These are phyloP conservation scores for Apiospora kogelbergensis DNA, from an alignment of 2,329 filamentous ascomycete species.

Conservation along the genomic window DNA sequence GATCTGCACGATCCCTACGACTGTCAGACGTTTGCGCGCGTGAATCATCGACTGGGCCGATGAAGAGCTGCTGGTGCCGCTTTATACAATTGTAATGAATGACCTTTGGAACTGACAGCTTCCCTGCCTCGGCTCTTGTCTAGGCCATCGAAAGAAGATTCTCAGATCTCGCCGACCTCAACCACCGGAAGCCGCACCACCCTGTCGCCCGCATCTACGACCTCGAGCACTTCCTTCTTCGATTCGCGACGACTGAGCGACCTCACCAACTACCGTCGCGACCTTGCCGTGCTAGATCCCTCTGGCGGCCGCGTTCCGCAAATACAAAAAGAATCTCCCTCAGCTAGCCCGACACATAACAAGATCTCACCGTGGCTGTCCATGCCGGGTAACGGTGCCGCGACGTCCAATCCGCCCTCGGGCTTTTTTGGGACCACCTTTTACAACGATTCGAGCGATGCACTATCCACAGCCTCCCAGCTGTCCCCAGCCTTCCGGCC, in stretches of 20 bases:
- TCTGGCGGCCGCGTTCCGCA: constrained; percentile 56
- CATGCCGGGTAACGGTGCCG: constrained; percentile 46
- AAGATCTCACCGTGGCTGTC: constrained; percentile 52
- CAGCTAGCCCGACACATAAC: constrained; percentile 49
- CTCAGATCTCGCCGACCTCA: constrained; percentile 51
- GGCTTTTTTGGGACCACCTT: constrained; percentile 56
- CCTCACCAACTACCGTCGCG: constrained; percentile 69
- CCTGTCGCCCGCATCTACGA: constrained; percentile 41
- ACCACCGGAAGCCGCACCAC: constrained; percentile 43
- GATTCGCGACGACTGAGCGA: constrained; percentile 60
- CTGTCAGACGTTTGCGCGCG: constrained; percentile 2
- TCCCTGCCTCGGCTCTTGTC: constrained; percentile 22
- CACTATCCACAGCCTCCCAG: constrained; percentile 60
- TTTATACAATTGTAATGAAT: constrained; percentile 1
- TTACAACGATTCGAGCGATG: constrained; percentile 75
- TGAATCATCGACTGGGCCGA: constrained; percentile 7
- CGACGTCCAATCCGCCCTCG: constrained; percentile 35
- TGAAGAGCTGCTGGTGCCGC: not conserved
- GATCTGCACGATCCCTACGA: not conserved
- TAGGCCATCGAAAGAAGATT: constrained; percentile 39
- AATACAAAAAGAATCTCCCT: constrained; percentile 58
- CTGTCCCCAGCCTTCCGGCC: constrained; percentile 67
- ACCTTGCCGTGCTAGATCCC: constrained; percentile 67
- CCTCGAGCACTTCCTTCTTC: constrained; percentile 40
- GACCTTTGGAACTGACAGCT: constrained; percentile 29